Evolutionary conservation across 129 eudicot genomes (phyloP).

Genomic region (carrot (Daucus carota)): DNA sequence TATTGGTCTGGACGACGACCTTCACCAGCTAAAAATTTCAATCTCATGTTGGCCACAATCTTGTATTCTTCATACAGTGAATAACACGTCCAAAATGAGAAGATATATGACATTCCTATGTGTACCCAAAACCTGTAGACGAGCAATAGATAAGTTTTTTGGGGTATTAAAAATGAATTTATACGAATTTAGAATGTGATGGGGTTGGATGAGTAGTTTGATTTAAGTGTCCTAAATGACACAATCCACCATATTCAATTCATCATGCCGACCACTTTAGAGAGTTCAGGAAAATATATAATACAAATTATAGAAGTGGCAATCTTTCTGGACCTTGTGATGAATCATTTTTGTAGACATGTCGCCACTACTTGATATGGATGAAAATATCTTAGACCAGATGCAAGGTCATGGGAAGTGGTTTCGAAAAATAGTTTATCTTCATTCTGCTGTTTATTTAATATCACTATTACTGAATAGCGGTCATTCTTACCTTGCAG

Average conservation of each 20-base stretch:
- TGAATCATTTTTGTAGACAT: background rate
- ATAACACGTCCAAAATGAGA: slow-evolving; percentile 77
- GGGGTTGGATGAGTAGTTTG: background rate
- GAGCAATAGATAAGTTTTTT: background rate
- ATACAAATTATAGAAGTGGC: background rate
- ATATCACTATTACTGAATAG: background rate
- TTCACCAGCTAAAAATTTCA: slow-evolving; percentile 62
- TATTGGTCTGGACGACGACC: slow-evolving; percentile 72
- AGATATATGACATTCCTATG: slow-evolving; percentile 61
- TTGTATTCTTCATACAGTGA: slow-evolving; percentile 62
- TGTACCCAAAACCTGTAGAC: slow-evolving; percentile 70
- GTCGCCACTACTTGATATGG: background rate
- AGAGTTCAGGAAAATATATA: background rate
- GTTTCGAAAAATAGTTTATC: background rate
- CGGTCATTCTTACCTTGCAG: slow-evolving; percentile 45
- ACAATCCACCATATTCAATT: background rate
- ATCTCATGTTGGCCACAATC: slow-evolving; percentile 52
- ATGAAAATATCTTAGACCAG: background rate
- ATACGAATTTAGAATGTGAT: background rate
- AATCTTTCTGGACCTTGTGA: background rate
- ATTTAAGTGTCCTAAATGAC: background rate
- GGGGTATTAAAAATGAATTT: background rate
- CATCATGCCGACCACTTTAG: background rate
- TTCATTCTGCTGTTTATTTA: background rate
- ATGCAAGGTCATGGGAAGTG: background rate